A percentile compares a stretch with the other conserved stretches of the same genome.
Conservation (phyloP, 176 grass and related monocot species). For the Thalia dealbata region DNA sequence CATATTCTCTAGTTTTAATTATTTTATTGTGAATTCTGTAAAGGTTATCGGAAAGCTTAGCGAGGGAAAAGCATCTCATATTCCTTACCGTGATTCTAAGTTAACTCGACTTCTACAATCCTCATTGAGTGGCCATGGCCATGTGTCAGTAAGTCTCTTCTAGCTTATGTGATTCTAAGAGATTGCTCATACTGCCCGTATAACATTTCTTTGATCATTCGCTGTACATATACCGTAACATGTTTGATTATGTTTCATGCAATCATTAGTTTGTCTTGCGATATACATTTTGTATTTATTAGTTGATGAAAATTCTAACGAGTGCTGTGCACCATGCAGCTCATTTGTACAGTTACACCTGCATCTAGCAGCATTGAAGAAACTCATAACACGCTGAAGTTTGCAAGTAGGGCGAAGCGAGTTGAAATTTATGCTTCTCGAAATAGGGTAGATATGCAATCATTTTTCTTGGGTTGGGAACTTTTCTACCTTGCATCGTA, state of each 20-base stretch:
- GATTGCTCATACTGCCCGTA: background rate
- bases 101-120: conserved; percentile 90
- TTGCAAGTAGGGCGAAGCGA: conserved; percentile 96
- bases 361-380: conserved; percentile 95
- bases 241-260: conserved; percentile 3
- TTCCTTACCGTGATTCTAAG: conserved; percentile 97
- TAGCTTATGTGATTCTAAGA: background rate
- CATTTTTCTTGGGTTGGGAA: conserved; percentile 6
- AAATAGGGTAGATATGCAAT: conserved; percentile 54
- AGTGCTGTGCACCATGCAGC: conserved; percentile 31
- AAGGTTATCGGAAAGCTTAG: conserved; percentile 98
- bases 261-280: conserved; percentile 12
- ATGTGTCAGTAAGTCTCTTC: conserved; percentile 72
- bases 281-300: background rate
- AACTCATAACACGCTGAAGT: conserved; percentile 98
- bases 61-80: conserved; percentile 97
- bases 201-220: background rate
- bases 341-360: conserved; percentile 97
- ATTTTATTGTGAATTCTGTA: conserved; percentile 10
- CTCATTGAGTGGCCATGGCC: conserved; percentile 90
- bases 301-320: background rate
- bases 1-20: background rate
- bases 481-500: conserved; percentile 4
- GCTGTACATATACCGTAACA: background rate
- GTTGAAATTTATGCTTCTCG: conserved; percentile 92